Conservation (phyloP, 78 protist genomes). For the Protostelium mycophagum region DNA sequence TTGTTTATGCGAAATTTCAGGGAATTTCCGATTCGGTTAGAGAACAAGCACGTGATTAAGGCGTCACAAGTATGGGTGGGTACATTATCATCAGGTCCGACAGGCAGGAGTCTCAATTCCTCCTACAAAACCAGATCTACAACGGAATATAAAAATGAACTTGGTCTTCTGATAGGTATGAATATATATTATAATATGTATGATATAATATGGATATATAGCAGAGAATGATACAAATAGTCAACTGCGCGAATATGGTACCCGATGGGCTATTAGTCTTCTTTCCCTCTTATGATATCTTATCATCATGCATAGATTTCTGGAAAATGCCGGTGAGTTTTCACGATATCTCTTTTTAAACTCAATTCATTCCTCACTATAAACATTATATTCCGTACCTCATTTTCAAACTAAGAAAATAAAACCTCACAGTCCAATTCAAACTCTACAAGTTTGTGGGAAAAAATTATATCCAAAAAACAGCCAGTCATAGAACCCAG, state of each 20-base stretch:
- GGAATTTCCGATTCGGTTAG: conserved; percentile 24
- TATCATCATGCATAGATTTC: conserved; percentile 15
- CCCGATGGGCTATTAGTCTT: conserved; percentile 97
- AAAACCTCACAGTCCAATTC: neutral
- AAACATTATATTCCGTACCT: too few species aligned
- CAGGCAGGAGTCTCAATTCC: conserved; percentile 30
- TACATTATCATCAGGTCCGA: conserved; percentile 27
- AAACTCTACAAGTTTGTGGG: neutral
- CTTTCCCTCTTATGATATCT: conserved; percentile 87
- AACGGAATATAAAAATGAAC: conserved; percentile 52
- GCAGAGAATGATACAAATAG: neutral
- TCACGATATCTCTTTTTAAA: too few species aligned
- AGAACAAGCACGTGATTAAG: conserved; percentile 75
- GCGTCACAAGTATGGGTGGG: conserved; percentile 56
- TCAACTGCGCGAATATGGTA: conserved; percentile 59
- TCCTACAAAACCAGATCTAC: conserved; percentile 28
- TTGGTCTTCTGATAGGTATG: conserved; percentile 67
- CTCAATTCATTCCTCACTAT: too few species aligned
- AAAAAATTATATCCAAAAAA: conserved; percentile 19
- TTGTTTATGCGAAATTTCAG: conserved; percentile 17
- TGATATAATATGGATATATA: neutral
- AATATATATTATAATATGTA: neutral
- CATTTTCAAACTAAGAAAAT: too few species aligned
- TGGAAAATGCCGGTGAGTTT: conserved; percentile 46
- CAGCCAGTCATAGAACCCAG: conserved; percentile 69